Percentiles rank a stretch among this genome's conserved stretches.
Conservation (phyloP, 768 basidiomycete genomes). For the Krasilnikovozyma curviuscula region DNA sequence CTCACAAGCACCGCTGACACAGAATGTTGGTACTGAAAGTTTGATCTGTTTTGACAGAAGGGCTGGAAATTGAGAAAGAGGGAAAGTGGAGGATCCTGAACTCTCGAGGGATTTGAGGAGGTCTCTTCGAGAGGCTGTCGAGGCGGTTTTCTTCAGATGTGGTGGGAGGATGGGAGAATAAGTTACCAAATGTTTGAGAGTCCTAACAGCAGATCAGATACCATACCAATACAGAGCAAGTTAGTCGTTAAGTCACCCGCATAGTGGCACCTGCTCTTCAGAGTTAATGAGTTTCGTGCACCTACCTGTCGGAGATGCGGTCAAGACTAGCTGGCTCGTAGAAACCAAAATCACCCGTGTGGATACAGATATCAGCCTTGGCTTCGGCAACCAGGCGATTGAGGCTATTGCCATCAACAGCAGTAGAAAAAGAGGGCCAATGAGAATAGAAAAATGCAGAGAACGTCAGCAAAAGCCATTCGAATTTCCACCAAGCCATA, state of each 20-base stretch:
- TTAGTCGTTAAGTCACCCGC: not conserved
- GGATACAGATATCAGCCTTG: constrained; percentile 79
- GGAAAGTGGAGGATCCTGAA: constrained; percentile 38
- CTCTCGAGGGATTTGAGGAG: constrained; percentile 46
- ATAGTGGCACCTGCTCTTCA: constrained; percentile 6
- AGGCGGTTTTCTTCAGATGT: constrained; percentile 50
- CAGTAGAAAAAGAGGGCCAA: not conserved
- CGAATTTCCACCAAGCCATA: too few species aligned
- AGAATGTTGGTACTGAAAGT: constrained; percentile 80
- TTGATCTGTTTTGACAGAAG: constrained; percentile 78
- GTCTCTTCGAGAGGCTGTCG: constrained; percentile 6
- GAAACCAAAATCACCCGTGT: constrained; percentile 98
- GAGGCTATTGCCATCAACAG: constrained; percentile 45
- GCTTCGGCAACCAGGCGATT: constrained; percentile 78
- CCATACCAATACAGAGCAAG: not conserved
- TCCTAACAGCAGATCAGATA: constrained; percentile 27
- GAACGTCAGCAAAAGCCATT: not conserved
- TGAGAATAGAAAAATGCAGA: constrained; percentile 33
- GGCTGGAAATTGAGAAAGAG: constrained; percentile 78
- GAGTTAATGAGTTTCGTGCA: not conserved
- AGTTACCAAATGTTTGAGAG: constrained; percentile 83
- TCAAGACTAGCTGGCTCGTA: constrained; percentile 48
- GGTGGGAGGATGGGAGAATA: constrained; percentile 83
- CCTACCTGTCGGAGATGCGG: constrained; percentile 68
- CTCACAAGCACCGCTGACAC: constrained; percentile 94